Conservation (phyloP, 2,329 filamentous ascomycete genomes). For the Scedosporium apiospermum region DNA sequence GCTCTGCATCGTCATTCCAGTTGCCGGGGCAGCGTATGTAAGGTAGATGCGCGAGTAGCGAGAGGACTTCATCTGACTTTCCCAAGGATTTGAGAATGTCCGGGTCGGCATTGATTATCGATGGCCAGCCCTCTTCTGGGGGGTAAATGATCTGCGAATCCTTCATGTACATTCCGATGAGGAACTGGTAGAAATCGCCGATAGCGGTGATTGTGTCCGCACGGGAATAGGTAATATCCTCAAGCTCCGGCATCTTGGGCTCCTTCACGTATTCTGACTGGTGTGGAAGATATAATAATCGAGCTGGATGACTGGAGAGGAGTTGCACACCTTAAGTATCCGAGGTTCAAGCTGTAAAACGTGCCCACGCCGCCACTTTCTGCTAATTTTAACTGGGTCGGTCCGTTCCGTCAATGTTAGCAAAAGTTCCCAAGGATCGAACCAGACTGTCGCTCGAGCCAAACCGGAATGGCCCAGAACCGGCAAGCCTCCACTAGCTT, state of each 20-base stretch:
- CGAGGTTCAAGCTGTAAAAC: too few species aligned
- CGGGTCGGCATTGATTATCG: slow-evolving; percentile 10
- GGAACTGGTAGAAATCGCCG: slow-evolving; percentile 18
- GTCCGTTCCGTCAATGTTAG: too few species aligned
- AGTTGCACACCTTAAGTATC: too few species aligned
- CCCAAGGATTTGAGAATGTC: not conserved
- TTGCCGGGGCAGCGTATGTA: slow-evolving; percentile 10
- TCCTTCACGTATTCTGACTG: too few species aligned
- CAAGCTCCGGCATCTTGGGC: not conserved
- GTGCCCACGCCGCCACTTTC: too few species aligned
- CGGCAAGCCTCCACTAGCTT: too few species aligned
- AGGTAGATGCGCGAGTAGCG: slow-evolving; percentile 20
- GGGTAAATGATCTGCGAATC: slow-evolving; percentile 15
- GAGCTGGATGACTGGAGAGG: too few species aligned
- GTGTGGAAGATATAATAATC: too few species aligned
- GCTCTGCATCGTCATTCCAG: not conserved
- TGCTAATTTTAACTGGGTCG: too few species aligned
- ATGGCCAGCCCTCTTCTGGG: slow-evolving; percentile 19
- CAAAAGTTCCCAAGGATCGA: too few species aligned
- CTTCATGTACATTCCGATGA: slow-evolving; percentile 17
- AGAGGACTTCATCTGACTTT: slow-evolving; percentile 20
- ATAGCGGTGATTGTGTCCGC: slow-evolving; percentile 11
- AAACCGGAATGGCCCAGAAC: too few species aligned
- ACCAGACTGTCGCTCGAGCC: too few species aligned
- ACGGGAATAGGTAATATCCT: not conserved